phyloP scores from a whole-genome alignment of 169 alveolate species.

The Plasmodium berghei region DNA sequence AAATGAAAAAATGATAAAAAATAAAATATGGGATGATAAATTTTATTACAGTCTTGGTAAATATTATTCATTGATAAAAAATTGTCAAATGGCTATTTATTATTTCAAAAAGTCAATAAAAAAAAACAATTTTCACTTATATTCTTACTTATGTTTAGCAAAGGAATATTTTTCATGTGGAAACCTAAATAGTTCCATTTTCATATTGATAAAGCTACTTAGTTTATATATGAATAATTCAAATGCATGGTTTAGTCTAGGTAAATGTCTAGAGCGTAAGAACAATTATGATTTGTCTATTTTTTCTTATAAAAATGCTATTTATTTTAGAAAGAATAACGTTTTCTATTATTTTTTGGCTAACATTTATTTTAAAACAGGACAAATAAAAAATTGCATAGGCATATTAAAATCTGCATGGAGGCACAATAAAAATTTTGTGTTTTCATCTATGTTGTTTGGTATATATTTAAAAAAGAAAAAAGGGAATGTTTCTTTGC shows the following conservation, averaged over 20 bases:
- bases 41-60: conserved; percentile 33
- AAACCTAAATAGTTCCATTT: conserved; percentile 33
- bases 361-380: conserved; percentile 39
- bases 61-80: conserved; percentile 21
- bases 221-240: conserved; percentile 52
- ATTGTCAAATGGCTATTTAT: conserved; percentile 13
- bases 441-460: conserved; percentile 7
- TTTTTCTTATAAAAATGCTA: conserved; percentile 55
- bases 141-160: conserved; percentile 42
- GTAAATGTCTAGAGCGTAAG: conserved; percentile 33
- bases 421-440: conserved; percentile 27
- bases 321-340: conserved; percentile 12
- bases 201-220: conserved; percentile 11
- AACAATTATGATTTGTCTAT: conserved; percentile 32
- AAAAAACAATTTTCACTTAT: conserved; percentile 20
- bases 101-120: conserved; percentile 40
- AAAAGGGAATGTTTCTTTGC: not conserved
- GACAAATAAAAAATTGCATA: conserved; percentile 31
- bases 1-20: not conserved
- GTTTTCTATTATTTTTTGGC: conserved; percentile 26
- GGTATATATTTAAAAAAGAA: conserved; percentile 5
- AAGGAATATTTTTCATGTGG: conserved; percentile 48
- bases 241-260: conserved; percentile 63
- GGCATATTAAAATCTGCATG: conserved; percentile 33
- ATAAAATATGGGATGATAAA: conserved; percentile 9